Evolutionary conservation across 768 basidiomycete genomes (phyloP).

Genomic region (Hypholoma sublateritium): DNA sequence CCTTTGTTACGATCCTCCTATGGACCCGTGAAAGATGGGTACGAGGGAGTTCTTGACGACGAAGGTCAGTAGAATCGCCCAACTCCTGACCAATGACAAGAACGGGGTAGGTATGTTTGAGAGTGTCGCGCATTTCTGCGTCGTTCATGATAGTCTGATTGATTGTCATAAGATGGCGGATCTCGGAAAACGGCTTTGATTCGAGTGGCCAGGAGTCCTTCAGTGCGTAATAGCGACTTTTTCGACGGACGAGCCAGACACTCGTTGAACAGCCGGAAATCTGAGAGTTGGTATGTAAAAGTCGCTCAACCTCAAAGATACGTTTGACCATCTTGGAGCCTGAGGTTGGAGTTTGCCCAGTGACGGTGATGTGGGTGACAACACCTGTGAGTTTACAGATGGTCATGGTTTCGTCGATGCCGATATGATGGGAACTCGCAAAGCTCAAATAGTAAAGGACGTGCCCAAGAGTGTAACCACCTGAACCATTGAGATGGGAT

Average conservation of each 20-base stretch:
- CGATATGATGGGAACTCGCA: neutral
- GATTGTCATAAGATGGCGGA: neutral
- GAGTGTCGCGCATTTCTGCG: neutral
- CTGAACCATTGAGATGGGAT: neutral
- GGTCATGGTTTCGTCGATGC: too few relatives aligned
- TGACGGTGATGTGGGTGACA: too few relatives aligned
- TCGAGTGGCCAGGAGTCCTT: neutral
- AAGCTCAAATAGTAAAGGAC: neutral
- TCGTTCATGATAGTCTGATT: neutral
- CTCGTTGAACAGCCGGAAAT: neutral
- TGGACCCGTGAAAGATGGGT: neutral
- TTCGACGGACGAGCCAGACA: neutral
- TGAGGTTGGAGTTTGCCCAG: too few relatives aligned
- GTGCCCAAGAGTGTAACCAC: neutral
- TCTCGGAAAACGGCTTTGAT: neutral
- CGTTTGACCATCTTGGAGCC: neutral
- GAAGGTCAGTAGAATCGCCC: neutral
- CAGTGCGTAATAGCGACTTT: neutral
- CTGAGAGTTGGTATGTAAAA: neutral
- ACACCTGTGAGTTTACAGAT: too few relatives aligned
- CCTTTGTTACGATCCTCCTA: neutral
- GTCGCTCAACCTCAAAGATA: neutral
- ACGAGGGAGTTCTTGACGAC: neutral
- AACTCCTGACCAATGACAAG: neutral
- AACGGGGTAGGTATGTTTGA: neutral